Evolutionary conservation across 805 yeast genomes (phyloP).

Genomic region (Jamesozyma rosinii): DNA sequence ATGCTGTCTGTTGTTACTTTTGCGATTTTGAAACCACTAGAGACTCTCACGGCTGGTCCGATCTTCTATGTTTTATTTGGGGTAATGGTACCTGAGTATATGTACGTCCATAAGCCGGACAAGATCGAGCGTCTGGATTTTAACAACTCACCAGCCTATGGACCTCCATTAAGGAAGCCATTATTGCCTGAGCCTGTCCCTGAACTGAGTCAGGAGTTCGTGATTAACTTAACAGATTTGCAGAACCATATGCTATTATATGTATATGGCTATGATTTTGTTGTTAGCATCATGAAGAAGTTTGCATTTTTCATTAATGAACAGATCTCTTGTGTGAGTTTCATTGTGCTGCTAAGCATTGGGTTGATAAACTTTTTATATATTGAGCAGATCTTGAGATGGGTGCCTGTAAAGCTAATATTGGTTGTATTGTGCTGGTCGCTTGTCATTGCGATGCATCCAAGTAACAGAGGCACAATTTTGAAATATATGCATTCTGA

Average conservation of each 20-base stretch:
- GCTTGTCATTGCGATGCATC: constrained; percentile 39
- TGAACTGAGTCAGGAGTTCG: constrained; percentile 68
- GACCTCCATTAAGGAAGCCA: constrained; percentile 41
- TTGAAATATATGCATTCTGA: constrained; percentile 48
- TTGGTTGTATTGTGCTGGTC: constrained; percentile 44
- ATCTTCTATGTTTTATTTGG: constrained; percentile 43
- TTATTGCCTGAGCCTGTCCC: constrained; percentile 62
- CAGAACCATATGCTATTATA: constrained; percentile 72
- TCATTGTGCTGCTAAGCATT: constrained; percentile 31
- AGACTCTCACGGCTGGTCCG: constrained; percentile 44
- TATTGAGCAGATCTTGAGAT: constrained; percentile 21
- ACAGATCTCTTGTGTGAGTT: constrained; percentile 45
- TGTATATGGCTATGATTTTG: constrained; percentile 51
- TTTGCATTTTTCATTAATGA: constrained; percentile 61
- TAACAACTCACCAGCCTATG: constrained; percentile 42
- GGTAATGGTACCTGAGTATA: constrained; percentile 60
- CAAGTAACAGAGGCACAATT: constrained; percentile 39
- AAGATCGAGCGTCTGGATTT: constrained; percentile 22
- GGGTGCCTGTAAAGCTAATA: constrained; percentile 33
- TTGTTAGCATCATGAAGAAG: constrained; percentile 40
- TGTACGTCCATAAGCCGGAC: constrained; percentile 56
- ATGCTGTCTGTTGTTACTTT: constrained; percentile 43
- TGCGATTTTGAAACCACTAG: constrained; percentile 51
- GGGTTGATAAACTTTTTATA: constrained; percentile 27
- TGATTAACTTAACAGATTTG: constrained; percentile 69